Conservation (phyloP, 23 red algal species). For the Pyropia yezoensis region DNA sequence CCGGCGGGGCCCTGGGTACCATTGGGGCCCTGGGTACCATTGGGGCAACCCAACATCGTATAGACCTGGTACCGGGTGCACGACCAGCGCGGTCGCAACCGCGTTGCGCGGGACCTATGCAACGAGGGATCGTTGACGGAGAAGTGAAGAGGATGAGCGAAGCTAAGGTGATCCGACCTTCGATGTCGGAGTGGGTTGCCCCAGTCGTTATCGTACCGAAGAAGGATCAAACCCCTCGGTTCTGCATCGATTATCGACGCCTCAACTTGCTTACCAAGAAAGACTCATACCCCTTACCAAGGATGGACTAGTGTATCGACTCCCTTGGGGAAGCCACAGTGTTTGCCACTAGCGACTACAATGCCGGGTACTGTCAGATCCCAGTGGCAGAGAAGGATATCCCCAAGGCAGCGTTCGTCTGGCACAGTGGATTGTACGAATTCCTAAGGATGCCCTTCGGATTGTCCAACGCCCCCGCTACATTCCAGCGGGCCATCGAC, state of each 20-base stretch:
- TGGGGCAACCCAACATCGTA: constrained; percentile 17
- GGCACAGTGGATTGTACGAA: constrained; percentile 5
- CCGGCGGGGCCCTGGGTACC: no score
- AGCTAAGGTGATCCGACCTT: no score
- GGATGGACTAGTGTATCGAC: no score
- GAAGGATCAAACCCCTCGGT: no score
- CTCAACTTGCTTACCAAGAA: no score
- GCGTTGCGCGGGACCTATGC: not conserved
- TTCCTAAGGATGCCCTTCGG: constrained; percentile 14
- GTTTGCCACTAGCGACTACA: constrained; percentile 3
- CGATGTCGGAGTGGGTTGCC: no score
- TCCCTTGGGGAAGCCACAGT: no score
- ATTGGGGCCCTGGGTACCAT: no score
- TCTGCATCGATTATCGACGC: no score
- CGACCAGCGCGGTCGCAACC: not conserved
- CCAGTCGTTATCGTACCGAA: no score
- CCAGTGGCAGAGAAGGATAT: not conserved
- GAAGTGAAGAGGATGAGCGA: no score
- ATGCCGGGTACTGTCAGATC: constrained; percentile 12
- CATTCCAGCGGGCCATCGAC: constrained; percentile 16
- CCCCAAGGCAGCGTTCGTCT: constrained; percentile 8
- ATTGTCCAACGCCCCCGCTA: constrained; percentile 11
- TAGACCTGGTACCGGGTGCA: constrained; percentile 6
- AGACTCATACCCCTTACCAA: no score
- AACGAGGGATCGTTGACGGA: constrained; percentile 3